These are phyloP conservation scores for Xylariaceae sp. DNA, from an alignment of 2,329 filamentous ascomycete genomes.

Conservation along the genomic window DNA sequence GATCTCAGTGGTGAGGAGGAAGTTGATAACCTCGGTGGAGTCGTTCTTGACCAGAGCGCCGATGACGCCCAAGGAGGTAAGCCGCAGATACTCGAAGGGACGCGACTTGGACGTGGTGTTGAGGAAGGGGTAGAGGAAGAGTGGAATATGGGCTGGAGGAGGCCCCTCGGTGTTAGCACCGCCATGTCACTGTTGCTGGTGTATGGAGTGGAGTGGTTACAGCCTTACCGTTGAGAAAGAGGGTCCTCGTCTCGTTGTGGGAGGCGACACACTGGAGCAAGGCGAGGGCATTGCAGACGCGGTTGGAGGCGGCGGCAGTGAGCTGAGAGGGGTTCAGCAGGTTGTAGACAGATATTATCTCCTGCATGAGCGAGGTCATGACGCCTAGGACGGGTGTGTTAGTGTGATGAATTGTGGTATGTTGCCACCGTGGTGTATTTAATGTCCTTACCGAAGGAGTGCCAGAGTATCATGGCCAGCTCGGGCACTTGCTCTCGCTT, in stretches of 20 bases:
- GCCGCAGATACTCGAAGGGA: constrained; percentile 93
- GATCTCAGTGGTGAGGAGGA: constrained; percentile 95
- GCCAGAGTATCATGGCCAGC: constrained; percentile 93
- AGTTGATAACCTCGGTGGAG: constrained; percentile 98
- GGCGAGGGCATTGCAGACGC: constrained; percentile 95
- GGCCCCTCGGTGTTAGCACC: constrained; percentile 4
- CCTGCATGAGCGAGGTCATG: constrained; percentile 95
- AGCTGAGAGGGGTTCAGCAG: constrained; percentile 95
- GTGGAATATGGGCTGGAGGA: constrained; percentile 82
- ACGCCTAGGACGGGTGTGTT: constrained; percentile 60
- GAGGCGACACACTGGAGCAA: constrained; percentile 95
- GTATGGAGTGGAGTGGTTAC: neutral
- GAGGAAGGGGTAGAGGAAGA: constrained; percentile 96
- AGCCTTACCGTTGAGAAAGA: constrained; percentile 81
- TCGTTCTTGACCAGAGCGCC: constrained; percentile 98
- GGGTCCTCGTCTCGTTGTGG: constrained; percentile 89
- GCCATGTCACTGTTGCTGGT: neutral
- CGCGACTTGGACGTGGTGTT: constrained; percentile 98
- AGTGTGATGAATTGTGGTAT: constrained; percentile 7
- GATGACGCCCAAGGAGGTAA: constrained; percentile 94
- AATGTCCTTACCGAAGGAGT: constrained; percentile 79
- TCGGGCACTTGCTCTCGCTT: constrained; percentile 98
- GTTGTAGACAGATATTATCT: constrained; percentile 98
- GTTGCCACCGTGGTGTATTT: neutral
- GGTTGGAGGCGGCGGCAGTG: constrained; percentile 93